These are phyloP conservation scores for Penicillium pulvis DNA, from an alignment of 495 filamentous ascomycete species.

Conservation along the genomic window DNA sequence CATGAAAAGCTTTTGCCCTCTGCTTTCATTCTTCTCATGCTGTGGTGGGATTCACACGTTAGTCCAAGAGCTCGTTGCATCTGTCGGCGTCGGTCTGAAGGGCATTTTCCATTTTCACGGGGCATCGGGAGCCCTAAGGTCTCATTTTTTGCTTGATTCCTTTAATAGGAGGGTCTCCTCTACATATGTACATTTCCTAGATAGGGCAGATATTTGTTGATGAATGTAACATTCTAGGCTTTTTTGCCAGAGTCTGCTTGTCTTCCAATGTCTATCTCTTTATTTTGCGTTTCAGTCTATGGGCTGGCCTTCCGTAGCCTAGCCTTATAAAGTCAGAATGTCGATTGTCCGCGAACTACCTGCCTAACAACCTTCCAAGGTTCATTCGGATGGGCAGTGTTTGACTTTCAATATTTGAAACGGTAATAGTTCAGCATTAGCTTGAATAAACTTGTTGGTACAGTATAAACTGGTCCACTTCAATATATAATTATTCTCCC, in stretches of 20 bases:
- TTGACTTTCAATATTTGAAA: too few species aligned
- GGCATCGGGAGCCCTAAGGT: background rate
- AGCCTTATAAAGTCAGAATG: too few species aligned
- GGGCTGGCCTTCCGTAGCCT: too few species aligned
- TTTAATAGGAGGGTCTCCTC: constrained; percentile 4
- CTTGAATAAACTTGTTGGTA: too few species aligned
- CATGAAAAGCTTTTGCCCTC: background rate
- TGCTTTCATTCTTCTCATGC: background rate
- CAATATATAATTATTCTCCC: too few species aligned
- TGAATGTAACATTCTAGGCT: background rate
- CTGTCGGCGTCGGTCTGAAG: constrained; percentile 26
- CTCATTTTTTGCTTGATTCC: background rate
- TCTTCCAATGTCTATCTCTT: background rate
- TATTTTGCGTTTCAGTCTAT: too few species aligned
- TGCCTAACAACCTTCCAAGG: too few species aligned
- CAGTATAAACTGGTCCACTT: too few species aligned
- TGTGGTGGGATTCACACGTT: constrained; percentile 9
- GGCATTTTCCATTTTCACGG: constrained; percentile 15
- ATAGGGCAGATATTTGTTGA: constrained; percentile 2
- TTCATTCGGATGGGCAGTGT: too few species aligned
- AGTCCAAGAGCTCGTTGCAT: constrained; percentile 24
- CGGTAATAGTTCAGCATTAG: too few species aligned
- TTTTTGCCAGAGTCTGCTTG: background rate
- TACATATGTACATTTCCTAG: background rate
- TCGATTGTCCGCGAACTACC: too few species aligned